Evolutionary conservation across 805 yeast species (phyloP).

Genomic region (Kockiozyma suomiensis): DNA sequence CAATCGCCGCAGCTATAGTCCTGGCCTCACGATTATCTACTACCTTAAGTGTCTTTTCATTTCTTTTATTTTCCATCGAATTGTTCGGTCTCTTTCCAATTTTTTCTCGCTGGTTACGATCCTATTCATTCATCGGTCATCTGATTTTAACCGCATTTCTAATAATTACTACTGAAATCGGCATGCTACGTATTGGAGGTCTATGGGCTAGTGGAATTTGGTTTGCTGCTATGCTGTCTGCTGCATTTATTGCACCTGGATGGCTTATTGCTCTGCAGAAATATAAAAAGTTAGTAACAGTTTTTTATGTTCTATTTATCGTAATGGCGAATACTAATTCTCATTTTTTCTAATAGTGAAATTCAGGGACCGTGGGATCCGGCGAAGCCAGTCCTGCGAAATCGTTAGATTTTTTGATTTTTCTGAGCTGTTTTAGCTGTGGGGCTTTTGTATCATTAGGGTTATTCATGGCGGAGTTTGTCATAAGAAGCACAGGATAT

Average conservation of each 20-base stretch:
- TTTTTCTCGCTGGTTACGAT: slow-evolving; percentile 62
- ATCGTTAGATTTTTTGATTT: neutral
- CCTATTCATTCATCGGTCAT: slow-evolving; percentile 36
- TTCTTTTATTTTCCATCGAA: slow-evolving; percentile 72
- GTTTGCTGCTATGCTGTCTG: slow-evolving; percentile 51
- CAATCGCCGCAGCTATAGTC: slow-evolving; percentile 84
- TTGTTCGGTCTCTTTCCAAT: slow-evolving; percentile 72
- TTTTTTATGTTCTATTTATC: neutral
- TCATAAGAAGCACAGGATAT: too few species aligned
- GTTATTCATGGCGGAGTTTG: neutral
- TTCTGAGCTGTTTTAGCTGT: neutral
- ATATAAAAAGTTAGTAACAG: slow-evolving; percentile 55
- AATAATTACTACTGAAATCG: slow-evolving; percentile 40
- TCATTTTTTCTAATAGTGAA: slow-evolving; percentile 53
- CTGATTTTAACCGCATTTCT: slow-evolving; percentile 24
- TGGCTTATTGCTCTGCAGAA: slow-evolving; percentile 72
- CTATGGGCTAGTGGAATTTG: slow-evolving; percentile 51
- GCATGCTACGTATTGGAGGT: slow-evolving; percentile 48
- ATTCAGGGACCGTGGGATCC: slow-evolving; percentile 93
- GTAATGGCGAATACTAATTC: neutral
- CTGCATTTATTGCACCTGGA: slow-evolving; percentile 63
- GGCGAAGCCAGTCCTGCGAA: slow-evolving; percentile 64
- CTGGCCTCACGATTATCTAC: slow-evolving; percentile 83
- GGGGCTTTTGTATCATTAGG: too few species aligned
- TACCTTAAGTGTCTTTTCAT: slow-evolving; percentile 78